Evolutionary conservation across 2,329 filamentous ascomycete genomes (phyloP).

Genomic region (Huntiella decipiens): DNA sequence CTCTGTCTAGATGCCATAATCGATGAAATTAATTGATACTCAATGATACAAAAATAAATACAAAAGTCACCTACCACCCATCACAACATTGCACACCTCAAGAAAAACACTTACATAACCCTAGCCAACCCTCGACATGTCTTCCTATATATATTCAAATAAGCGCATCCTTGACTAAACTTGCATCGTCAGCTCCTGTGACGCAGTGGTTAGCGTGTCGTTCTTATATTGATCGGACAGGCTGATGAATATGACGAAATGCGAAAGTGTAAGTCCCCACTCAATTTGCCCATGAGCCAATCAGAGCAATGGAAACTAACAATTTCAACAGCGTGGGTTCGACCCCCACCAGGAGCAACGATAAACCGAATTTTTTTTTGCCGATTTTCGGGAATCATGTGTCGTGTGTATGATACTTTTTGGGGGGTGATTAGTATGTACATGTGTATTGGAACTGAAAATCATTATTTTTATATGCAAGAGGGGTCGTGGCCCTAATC

Average conservation of each 20-base stretch:
- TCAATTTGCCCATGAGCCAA: slow-evolving; percentile 1
- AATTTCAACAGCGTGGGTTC: slow-evolving; percentile 12
- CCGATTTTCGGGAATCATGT: background rate
- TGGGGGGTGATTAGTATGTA: too few relatives aligned
- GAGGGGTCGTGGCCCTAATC: too few relatives aligned
- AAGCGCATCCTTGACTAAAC: slow-evolving; percentile 4
- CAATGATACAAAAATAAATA: slow-evolving; percentile 2
- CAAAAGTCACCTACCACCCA: background rate
- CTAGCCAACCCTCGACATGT: background rate
- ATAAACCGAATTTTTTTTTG: slow-evolving; percentile 9
- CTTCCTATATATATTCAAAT: slow-evolving; percentile 5
- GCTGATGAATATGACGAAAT: slow-evolving; percentile 13
- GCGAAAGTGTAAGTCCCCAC: slow-evolving; percentile 12
- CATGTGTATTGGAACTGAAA: too few relatives aligned
- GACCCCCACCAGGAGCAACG: slow-evolving; percentile 13
- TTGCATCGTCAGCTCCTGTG: slow-evolving; percentile 12
- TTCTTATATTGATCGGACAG: slow-evolving; percentile 13
- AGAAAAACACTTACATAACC: background rate
- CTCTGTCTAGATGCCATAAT: background rate
- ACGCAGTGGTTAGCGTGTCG: slow-evolving; percentile 14
- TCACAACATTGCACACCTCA: background rate
- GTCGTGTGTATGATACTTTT: too few relatives aligned
- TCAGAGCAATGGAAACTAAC: slow-evolving; percentile 8
- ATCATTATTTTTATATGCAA: too few relatives aligned
- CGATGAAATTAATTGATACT: slow-evolving; percentile 1